Evolutionary conservation across 2,329 filamentous ascomycete genomes (phyloP).

Genomic region (Akanthomyces lecanii): DNA sequence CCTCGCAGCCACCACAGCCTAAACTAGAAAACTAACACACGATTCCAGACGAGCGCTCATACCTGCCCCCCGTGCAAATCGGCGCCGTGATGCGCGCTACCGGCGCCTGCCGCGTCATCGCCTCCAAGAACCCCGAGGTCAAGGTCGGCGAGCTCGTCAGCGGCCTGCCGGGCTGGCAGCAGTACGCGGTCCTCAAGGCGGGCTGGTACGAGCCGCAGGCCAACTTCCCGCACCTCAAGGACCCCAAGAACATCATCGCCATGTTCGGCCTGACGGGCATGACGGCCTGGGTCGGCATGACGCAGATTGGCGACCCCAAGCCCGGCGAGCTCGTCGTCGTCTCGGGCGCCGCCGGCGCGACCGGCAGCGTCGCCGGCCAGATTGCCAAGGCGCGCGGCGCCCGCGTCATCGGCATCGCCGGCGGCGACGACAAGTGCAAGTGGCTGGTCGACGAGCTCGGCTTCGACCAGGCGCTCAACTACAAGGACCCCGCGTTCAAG

Average conservation of each 20-base stretch:
- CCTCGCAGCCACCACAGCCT: no score
- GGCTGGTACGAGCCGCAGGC: slow-evolving; percentile 43
- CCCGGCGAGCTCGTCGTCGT: slow-evolving; percentile 72
- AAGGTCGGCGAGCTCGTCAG: slow-evolving; percentile 55
- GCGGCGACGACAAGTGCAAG: slow-evolving; percentile 61
- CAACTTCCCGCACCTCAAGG: slow-evolving; percentile 36
- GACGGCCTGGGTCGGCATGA: slow-evolving; percentile 73
- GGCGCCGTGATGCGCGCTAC: slow-evolving; percentile 65
- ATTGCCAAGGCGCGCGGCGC: slow-evolving; percentile 69
- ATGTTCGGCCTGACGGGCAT: slow-evolving; percentile 63
- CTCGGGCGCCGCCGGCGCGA: slow-evolving; percentile 72
- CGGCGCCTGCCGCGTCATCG: slow-evolving; percentile 57
- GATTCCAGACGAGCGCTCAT: slow-evolving; percentile 46
- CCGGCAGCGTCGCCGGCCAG: slow-evolving; percentile 71
- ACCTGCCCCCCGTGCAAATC: slow-evolving; percentile 64
- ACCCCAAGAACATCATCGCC: slow-evolving; percentile 57
- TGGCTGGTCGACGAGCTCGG: slow-evolving; percentile 62
- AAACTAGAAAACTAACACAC: neutral
- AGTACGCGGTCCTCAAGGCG: slow-evolving; percentile 56
- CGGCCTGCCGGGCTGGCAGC: slow-evolving; percentile 58
- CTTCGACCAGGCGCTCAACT: slow-evolving; percentile 65
- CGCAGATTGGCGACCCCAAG: slow-evolving; percentile 63
- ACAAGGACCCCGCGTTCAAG: slow-evolving; percentile 61
- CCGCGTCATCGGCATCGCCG: slow-evolving; percentile 61
- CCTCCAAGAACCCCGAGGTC: slow-evolving; percentile 52